Evolutionary conservation across 2,329 filamentous ascomycete genomes (phyloP), one percentile per base, ranked within the genome.

Genomic region (Curvularia verruculosa): DNA sequence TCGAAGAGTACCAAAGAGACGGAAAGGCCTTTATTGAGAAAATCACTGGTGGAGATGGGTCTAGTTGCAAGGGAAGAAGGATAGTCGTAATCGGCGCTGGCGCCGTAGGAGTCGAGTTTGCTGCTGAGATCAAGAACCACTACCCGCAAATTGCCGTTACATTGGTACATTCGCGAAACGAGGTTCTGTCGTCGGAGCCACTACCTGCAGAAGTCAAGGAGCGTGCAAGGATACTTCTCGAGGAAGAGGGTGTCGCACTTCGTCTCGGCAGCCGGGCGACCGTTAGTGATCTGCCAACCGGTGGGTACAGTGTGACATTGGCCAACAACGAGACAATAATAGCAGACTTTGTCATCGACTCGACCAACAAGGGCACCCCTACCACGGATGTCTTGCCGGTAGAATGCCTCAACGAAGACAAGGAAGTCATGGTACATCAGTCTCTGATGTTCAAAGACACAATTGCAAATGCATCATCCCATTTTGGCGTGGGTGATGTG

Each of bases 51-150:
- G 64, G 65, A 3, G 68, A 72, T 15, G 48, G 60, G n/a, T 52
- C 62, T 5, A 66, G 64, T 36, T 65, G 69, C 23, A 61, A 68
- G 23, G 69, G 70, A 7, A 59, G 73, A 37, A 86, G 84, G 0
- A 84, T 92, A 1, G 84, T 90, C 0, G 82, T 94, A 21, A 86
- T 94, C n/a, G 90, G 90, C 18, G 90, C 90, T 61, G 86, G 89
- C 48, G 91, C 90, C 6, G 90, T 93, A 1, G 91, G 91, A 8
- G 87, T 93, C 52, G 90, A 94, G 73, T 92, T 94, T 83, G 89
- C 91, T 0, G 86, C 89, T 1, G 90, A 95, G 77, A 79, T 93
- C 52, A 93, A 92, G 75, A 74, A 84, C 44, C 79, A 87, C 23
- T 82, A 88, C 59, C 89, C 91, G 0, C 68, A 83, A 10, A 78